Evolutionary conservation across 768 basidiomycete genomes (phyloP).

Genomic region (Pholiota conissans): DNA sequence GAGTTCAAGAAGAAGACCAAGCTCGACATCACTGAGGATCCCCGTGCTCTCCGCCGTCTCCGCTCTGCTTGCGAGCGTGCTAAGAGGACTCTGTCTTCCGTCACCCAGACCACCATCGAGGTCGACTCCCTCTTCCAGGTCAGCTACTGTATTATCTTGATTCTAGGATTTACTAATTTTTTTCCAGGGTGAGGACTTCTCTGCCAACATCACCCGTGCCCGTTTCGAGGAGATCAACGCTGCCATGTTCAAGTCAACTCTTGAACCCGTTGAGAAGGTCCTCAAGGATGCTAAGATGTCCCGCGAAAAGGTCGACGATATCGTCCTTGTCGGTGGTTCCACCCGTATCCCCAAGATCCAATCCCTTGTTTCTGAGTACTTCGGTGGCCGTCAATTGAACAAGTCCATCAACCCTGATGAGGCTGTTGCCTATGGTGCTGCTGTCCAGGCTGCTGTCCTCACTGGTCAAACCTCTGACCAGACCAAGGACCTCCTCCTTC

Average conservation of each 20-base stretch:
- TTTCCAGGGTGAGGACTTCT: constrained; percentile 93
- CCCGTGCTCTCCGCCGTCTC: constrained; percentile 95
- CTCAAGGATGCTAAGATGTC: constrained; percentile 98
- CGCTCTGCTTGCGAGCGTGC: constrained; percentile 98
- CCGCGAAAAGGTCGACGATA: constrained; percentile 94
- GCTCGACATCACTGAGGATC: constrained; percentile 79
- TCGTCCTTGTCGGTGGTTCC: constrained; percentile 96
- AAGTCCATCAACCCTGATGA: constrained; percentile 99
- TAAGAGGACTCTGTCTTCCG: constrained; percentile 96
- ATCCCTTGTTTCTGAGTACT: constrained; percentile 93
- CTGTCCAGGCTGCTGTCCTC: constrained; percentile 97
- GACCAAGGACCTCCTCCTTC: constrained; percentile 93
- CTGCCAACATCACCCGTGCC: constrained; percentile 96
- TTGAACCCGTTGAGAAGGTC: constrained; percentile 97
- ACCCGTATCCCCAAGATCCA: constrained; percentile 90
- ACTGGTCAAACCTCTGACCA: constrained; percentile 98
- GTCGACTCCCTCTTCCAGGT: constrained; percentile 85
- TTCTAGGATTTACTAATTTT: neutral
- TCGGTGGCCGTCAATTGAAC: constrained; percentile 98
- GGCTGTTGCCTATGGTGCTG: constrained; percentile 98
- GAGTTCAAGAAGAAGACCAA: constrained; percentile 90
- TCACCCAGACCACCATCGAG: constrained; percentile 94
- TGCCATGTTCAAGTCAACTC: constrained; percentile 90
- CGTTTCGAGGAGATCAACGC: constrained; percentile 97
- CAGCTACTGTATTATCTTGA: neutral